Evolutionary conservation across 176 grass and related monocot genomes (phyloP), one percentile per base, ranked within the genome.

Genomic region (Zizania latifolia): DNA sequence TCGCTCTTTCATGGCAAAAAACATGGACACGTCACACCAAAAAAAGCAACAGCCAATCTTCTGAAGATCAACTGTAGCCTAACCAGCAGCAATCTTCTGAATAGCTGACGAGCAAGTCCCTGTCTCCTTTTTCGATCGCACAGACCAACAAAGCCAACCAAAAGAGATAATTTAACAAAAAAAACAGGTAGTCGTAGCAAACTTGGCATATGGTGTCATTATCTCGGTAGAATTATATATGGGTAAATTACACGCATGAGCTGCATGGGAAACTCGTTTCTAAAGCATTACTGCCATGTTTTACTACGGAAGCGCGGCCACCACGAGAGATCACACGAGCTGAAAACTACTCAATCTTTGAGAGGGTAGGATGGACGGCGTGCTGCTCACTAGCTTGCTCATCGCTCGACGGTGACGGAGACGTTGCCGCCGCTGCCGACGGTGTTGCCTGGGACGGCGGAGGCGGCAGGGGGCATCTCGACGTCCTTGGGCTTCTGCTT

Each of bases 351-450:
- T n/a, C n/a, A n/a, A n/a, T n/a, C n/a, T n/a, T n/a, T n/a, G n/a
- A n/a, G n/a, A n/a, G n/a, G n/a, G n/a, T n/a, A n/a, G n/a, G n/a
- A n/a, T n/a, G n/a, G n/a, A n/a, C n/a, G n/a, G n/a, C n/a, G n/a
- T n/a, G n/a, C n/a, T n/a, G n/a, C n/a, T n/a, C n/a, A n/a, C n/a
- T n/a, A n/a, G 57, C 26, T 8, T 2, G 21, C 58, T 23, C 71
- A 87, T 82, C 79, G 34, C 67, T 87, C 72, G 22, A 87, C 67
- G 24, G 44, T 66, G 85, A 82, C 38, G 38, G 65, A 30, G 66
- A 82, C 66, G 11, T 65, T 71, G 57, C 78, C 75, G 39, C 14
- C 72, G n/a, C n/a, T n/a, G n/a, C n/a, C n/a, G 31, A 4, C 51
- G 45, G 3, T 6, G 13, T n/a, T n/a, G n/a, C n/a, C n/a, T n/a